phyloP scores from a whole-genome alignment of 768 basidiomycete species.

The Mycena chlorophos region DNA sequence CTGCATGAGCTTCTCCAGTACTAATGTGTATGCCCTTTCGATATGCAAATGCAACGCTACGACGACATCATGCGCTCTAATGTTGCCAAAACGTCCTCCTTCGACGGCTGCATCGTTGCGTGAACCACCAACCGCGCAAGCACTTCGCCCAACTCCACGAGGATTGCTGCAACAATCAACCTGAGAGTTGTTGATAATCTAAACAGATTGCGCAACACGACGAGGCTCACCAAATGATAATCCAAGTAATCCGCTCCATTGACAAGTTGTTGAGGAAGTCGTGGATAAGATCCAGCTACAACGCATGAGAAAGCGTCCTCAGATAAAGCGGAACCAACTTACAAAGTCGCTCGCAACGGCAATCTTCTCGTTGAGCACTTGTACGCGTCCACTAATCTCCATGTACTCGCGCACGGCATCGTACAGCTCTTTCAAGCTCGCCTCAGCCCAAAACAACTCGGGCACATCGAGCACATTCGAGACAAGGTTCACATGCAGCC shows the following conservation, averaged over 20 bases:
- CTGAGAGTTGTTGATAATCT: constrained; percentile 39
- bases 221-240: constrained; percentile 45
- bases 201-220: constrained; percentile 21
- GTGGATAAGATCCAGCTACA: constrained; percentile 87
- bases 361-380: constrained; percentile 85
- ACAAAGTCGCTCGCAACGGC: constrained; percentile 88
- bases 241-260: constrained; percentile 84
- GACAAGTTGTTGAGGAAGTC: constrained; percentile 88
- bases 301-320: constrained; percentile 3
- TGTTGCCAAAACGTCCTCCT: constrained; percentile 41
- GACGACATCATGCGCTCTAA: constrained; percentile 42
- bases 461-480: constrained; percentile 93
- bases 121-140: constrained; percentile 76
- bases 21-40: constrained; percentile 6
- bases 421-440: constrained; percentile 84
- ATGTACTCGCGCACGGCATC: constrained; percentile 94
- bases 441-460: constrained; percentile 94
- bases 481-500: constrained; percentile 87
- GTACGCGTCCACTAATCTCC: constrained; percentile 83
- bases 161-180: constrained; percentile 85
- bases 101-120: constrained; percentile 44
- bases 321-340: constrained; percentile 31
- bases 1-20: constrained; percentile 46
- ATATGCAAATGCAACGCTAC: constrained; percentile 18
- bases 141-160: constrained; percentile 90